Base-by-base conservation (phyloP, 208 protist genomes). In the Herpetomonas samuelpessoai region DNA sequence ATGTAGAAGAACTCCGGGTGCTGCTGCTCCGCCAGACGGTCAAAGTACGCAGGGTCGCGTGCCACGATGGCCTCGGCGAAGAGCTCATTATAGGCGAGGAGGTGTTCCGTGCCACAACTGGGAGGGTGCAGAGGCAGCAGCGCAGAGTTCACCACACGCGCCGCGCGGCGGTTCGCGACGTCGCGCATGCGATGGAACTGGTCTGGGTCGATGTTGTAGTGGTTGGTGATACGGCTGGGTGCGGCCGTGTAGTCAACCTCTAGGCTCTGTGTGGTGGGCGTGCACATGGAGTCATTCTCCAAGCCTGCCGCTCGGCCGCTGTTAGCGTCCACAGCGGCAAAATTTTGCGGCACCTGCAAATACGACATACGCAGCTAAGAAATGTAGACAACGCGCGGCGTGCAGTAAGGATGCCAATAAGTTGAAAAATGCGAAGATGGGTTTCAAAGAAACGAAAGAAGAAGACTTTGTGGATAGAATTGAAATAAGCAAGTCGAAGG, bases 1-100 rank as follows among this genome's bases (percentile, higher is more conserved):
- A 98, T 97, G 87, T 90, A 98, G 0, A 98, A 55, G 70, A 91
- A 96, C 63, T 97, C 75, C 47, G 96, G 96, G 16, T 46, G 79
- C 65, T 98, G 96, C 47, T 73, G 69, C 58, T 82, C 60, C n/a
- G 86, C 74, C 16, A 97, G 71, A 14, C 73, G 51, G 3, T 66
- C 53, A 61, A 98, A 98, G 71, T 92, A 96, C 19, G 85, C 61
- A 3, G 94, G 93, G 71, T 97, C 86, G 9, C 82, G 57, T 26
- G 80, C 59, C 1, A 46, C 79, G 9, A 89, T 88, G 67, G 87
- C 71, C 12, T 35, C 61, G 2, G 86, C 88, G 91, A 92, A 97
- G 28, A 81, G 73, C 50, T 82, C 77, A 68, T 97, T 98, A 71
- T 86, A 91, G 45, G 89, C 66, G 9, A 97, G 77, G 18, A 97